Evolutionary conservation across 345 rosid genomes (phyloP).

Genomic region (Ceriops decandra): DNA sequence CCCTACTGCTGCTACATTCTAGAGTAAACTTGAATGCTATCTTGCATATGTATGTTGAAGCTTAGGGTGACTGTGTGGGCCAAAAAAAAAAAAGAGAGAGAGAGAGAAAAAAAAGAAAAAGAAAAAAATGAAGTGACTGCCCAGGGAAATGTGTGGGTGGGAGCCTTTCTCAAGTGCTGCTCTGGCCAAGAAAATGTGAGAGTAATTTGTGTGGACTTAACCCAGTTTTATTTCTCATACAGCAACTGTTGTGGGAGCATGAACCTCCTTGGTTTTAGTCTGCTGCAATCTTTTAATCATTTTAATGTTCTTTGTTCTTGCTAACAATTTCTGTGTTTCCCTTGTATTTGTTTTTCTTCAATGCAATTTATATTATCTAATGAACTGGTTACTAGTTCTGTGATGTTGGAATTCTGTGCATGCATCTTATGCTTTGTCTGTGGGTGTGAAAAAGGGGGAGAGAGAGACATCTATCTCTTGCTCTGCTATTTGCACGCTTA

Average conservation of each 20-base stretch:
- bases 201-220: background rate
- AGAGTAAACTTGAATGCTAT: too few species aligned
- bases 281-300: background rate
- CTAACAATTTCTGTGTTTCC: background rate
- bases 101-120: too few species aligned
- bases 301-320: background rate
- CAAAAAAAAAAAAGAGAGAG: too few species aligned
- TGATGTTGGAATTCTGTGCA: background rate
- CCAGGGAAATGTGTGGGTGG: background rate
- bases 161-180: background rate
- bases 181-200: background rate
- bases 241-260: background rate
- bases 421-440: slow-evolving; percentile 3
- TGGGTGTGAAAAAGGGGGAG: background rate
- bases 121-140: background rate
- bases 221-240: background rate
- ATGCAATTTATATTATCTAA: background rate
- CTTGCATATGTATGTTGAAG: too few species aligned
- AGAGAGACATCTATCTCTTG: background rate
- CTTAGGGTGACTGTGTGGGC: too few species aligned
- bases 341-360: background rate
- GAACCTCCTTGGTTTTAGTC: too few species aligned
- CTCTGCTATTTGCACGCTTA: background rate
- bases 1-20: too few species aligned
- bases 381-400: background rate